Evolutionary conservation across 1,284 basidiomycete genomes (phyloP), one percentile per base, ranked within the genome.

Genomic region (Irpex sp.): DNA sequence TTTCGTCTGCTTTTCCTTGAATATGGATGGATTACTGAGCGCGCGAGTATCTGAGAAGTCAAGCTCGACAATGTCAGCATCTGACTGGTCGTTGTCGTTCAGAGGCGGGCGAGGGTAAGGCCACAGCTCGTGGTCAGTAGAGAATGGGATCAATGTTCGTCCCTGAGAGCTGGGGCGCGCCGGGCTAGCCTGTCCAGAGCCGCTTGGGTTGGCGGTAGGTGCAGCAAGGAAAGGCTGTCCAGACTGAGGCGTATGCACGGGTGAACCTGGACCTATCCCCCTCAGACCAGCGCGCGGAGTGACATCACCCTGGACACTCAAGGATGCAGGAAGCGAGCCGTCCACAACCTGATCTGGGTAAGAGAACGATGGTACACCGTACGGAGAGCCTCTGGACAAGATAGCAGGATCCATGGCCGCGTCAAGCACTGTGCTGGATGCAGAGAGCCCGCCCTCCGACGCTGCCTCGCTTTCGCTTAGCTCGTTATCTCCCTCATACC

Each of bases 21-120:
- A 86, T 4, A 80, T 78, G 51, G 80, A 79, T 1, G 83, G 82
- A 67, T 90, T 85, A 69, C 87, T 89, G 66, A 91, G 71, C 9
- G 85, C 84, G 61, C 86, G 85, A 52, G 82, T 91, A 60, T 91
- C 89, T 4, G 81, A 80, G 69, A 89, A 91, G 70, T 88, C 86
- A 56, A 91, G 82, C 71, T 91, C 89, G 5, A 91, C 81, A 21
- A 91, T 82, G 60, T 76, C 76, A 13, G 67, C 69, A 51, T 79
- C 77, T 0, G 73, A 70, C 64, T 75, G 61, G 9, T 76, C 67
- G 55, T 69, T 73, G 57, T 69, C 74, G 64, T 72, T 73, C 9
- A 73, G 64, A 15, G 79, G 79, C 2, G 79, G 77, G 13, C 81
- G 82, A 0, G 85, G 81, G 67, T 89, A 88, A 8, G 87, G 87